phyloP scores from a whole-genome alignment of 2,329 filamentous ascomycete genomes.

The Xylaria sp. region DNA sequence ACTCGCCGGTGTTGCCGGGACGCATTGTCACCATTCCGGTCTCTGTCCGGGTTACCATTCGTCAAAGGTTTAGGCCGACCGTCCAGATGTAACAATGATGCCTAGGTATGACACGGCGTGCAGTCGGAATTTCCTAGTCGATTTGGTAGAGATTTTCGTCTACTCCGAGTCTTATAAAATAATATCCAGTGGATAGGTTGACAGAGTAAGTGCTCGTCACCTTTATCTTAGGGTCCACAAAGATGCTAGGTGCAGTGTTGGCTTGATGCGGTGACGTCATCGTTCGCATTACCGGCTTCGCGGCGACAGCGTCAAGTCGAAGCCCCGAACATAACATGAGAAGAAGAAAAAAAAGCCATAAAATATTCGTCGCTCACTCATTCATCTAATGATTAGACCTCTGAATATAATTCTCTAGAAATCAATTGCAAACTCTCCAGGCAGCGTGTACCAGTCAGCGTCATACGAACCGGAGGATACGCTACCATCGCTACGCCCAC shows the following conservation, averaged over 20 bases:
- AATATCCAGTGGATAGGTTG: not conserved
- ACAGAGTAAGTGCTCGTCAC: not conserved
- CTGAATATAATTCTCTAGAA: not conserved
- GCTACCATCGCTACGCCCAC: not conserved
- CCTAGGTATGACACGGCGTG: not conserved
- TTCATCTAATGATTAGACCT: not conserved
- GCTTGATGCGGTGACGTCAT: slow-evolving; percentile 24
- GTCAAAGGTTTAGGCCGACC: not conserved
- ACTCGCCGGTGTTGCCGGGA: slow-evolving; percentile 21
- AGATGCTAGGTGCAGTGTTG: not conserved
- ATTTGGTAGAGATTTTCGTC: not conserved
- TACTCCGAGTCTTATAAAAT: not conserved
- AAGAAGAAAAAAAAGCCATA: not conserved
- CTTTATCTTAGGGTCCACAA: slow-evolving; percentile 2
- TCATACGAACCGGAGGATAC: not conserved
- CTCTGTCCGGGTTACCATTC: not conserved
- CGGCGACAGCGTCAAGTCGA: slow-evolving; percentile 8
- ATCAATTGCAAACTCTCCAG: not conserved
- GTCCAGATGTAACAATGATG: not conserved
- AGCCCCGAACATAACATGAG: slow-evolving; percentile 1
- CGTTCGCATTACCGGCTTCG: not conserved
- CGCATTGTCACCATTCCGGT: not conserved
- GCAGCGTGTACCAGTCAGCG: not conserved
- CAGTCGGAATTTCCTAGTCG: not conserved
- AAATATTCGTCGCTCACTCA: not conserved